Base-by-base conservation (phyloP, 2,329 filamentous ascomycete genomes). In the Pseudonectria foliicola region DNA sequence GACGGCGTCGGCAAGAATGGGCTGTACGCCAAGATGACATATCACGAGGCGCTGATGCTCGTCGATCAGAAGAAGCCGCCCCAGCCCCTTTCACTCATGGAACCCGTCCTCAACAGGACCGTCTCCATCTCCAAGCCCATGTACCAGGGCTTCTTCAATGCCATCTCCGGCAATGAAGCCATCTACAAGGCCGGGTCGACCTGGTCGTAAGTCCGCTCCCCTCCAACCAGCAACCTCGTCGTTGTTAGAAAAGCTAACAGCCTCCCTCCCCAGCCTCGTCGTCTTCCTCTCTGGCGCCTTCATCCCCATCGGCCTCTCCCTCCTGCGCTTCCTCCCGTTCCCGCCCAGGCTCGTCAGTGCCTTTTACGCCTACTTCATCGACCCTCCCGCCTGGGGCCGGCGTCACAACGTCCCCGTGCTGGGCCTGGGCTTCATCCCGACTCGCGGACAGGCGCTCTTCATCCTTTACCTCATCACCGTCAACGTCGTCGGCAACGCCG, bases 401-500 rank as follows among this genome's bases (percentile, higher is more conserved):
- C 39, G 40, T 13, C 53, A 58, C 18, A 46, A 42, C 7, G 41
- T 46, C 0, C 52, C 56, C 0, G 37, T 48, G 0, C 24, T 53
- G 3, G 49, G 48, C 1, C 26, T 59, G 2, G 54, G 45, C 2
- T 47, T 55, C 6, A 38, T 58, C 0, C 68, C 67, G 0, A 70
- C 63, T 1, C 37, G 57, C 2, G 66, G 66, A 2, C 68, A 71
- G 28, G 46, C 53, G 7, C 33, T 71, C 10, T 71, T 66, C 46
- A 64, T 73, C 24, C 28, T 54, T 10, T 49, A 63, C 30, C 51
- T 69, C 13, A 39, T 64, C 13, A 42, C 48, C 12, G 44, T 67
- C 13, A 69, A 68, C 38, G 36, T 60, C 10, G 29, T 62, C 10
- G 48, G 64, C 2, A 45, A 42, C 4, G 48, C 53, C 12, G 46